phyloP scores from a whole-genome alignment of 106 monocot species.

The Phalaenopsis aphrodite region DNA sequence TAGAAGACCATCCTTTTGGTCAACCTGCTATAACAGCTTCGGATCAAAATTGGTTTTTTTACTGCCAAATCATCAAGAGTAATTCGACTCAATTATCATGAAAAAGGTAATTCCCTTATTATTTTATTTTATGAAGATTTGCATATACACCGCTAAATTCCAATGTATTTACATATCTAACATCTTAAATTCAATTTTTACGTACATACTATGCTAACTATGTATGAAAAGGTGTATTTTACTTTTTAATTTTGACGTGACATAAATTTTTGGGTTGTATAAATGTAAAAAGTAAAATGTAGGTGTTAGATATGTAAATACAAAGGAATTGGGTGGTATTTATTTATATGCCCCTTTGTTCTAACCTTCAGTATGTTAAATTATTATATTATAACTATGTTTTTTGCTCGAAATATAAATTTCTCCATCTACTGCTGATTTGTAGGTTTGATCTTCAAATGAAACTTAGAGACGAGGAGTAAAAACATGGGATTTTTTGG shows the following conservation, averaged over 20 bases:
- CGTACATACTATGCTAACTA: too few species aligned
- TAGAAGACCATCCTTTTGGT: constrained; percentile 61
- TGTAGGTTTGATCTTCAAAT: neutral
- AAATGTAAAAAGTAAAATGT: too few species aligned
- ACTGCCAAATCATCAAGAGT: constrained; percentile 38
- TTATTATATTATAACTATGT: neutral
- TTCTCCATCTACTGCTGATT: neutral
- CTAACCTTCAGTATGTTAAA: neutral
- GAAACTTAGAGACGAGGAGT: neutral
- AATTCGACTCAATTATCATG: neutral
- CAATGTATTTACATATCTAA: too few species aligned
- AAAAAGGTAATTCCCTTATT: neutral
- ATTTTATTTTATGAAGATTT: neutral
- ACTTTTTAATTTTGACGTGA: too few species aligned
- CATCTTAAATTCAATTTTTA: too few species aligned
- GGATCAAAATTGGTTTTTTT: constrained; percentile 56
- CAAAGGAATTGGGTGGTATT: too few species aligned
- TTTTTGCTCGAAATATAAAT: neutral
- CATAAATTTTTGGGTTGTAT: too few species aligned
- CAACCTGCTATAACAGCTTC: constrained; percentile 44
- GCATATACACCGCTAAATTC: too few species aligned
- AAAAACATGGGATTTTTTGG: neutral
- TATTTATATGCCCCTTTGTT: neutral
- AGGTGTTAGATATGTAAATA: too few species aligned
- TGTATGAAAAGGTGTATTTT: too few species aligned